These are phyloP conservation scores for Funneliformis mosseae DNA, from an alignment of 192 early-diverging fungal species.

Conservation along the genomic window DNA sequence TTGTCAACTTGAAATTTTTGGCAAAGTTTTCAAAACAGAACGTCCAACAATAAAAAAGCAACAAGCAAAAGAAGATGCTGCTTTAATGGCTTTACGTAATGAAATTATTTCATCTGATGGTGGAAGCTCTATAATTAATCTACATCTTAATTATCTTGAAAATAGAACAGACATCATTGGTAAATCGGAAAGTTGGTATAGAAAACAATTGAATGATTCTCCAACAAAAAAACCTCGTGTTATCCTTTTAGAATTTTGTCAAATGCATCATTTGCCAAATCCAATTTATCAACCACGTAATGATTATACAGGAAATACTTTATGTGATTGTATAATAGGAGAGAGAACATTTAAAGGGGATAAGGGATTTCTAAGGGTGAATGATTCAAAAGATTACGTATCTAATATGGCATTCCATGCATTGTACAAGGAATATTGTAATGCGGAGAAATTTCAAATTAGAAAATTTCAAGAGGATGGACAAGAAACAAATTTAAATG, in stretches of 20 bases:
- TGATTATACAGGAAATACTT: neutral
- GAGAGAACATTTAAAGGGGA: neutral
- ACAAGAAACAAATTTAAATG: neutral
- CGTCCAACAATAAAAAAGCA: neutral
- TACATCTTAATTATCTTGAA: neutral
- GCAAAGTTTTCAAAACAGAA: neutral
- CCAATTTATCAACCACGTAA: neutral
- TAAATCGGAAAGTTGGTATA: neutral
- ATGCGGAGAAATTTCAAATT: neutral
- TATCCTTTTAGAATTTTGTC: constrained; percentile 6
- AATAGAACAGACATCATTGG: neutral
- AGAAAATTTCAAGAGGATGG: neutral
- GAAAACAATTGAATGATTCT: neutral
- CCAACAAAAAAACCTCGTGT: constrained; percentile 11
- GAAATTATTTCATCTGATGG: neutral
- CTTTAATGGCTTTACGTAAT: neutral
- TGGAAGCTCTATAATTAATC: neutral
- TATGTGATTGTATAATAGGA: neutral
- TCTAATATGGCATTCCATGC: neutral
- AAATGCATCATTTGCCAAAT: constrained; percentile 6
- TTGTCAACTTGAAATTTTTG: constrained; percentile 19
- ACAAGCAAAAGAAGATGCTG: constrained; percentile 18
- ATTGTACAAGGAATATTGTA: neutral
- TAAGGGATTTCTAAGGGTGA: neutral
- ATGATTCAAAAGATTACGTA: constrained; percentile 15